These are phyloP conservation scores for Saprolegnia diclina DNA, from an alignment of 352 stramenopile species.

Conservation along the genomic window DNA sequence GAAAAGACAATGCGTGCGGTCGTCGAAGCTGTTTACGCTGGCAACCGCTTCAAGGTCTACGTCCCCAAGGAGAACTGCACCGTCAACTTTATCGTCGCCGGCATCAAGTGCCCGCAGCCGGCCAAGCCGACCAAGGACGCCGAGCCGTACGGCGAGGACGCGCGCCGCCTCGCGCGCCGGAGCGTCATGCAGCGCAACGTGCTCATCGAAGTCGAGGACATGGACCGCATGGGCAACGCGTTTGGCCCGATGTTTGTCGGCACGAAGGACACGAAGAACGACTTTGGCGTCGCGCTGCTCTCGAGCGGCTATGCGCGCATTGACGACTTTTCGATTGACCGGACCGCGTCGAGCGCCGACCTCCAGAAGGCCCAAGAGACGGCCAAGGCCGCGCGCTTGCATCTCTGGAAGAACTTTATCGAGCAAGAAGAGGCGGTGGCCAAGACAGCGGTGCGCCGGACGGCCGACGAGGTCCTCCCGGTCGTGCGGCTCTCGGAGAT, in stretches of 20 bases:
- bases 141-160: slow-evolving; percentile 87
- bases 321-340: slow-evolving; percentile 90
- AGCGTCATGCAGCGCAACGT: slow-evolving; percentile 90
- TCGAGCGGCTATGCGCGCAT: slow-evolving; percentile 90
- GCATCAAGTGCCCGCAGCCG: slow-evolving; percentile 84
- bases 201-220: slow-evolving; percentile 87
- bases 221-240: slow-evolving; percentile 90
- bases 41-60: slow-evolving; percentile 92
- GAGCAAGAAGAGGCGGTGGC: slow-evolving; percentile 48
- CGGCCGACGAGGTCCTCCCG: slow-evolving; percentile 58
- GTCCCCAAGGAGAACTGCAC: slow-evolving; percentile 97
- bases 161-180: slow-evolving; percentile 82
- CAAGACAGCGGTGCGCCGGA: slow-evolving; percentile 40
- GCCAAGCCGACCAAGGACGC: slow-evolving; percentile 77
- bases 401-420: slow-evolving; percentile 91
- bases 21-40: slow-evolving; percentile 97
- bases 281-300: slow-evolving; percentile 91
- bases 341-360: slow-evolving; percentile 71
- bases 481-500: slow-evolving; percentile 92
- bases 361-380: slow-evolving; percentile 75
- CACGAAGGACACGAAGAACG: slow-evolving; percentile 58
- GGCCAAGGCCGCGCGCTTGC: slow-evolving; percentile 89
- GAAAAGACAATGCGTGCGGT: slow-evolving; percentile 69
- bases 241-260: slow-evolving; percentile 83
- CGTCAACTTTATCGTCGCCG: slow-evolving; percentile 90